Percentiles rank a stretch among this genome's conserved stretches.
These are phyloP conservation scores for Priceomyces medius DNA, from an alignment of 805 yeast species.

Conservation along the genomic window DNA sequence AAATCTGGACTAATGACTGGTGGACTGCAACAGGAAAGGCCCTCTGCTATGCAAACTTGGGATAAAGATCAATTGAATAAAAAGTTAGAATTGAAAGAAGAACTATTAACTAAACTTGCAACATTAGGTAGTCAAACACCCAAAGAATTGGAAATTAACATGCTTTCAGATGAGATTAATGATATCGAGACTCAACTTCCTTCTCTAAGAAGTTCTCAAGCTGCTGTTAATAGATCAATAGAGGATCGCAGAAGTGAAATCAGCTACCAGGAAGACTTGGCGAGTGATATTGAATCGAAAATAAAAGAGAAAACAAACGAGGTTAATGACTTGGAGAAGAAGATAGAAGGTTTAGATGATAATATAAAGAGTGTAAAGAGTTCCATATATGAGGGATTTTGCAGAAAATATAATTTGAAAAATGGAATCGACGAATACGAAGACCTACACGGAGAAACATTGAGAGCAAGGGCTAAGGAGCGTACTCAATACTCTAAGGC, in stretches of 20 bases:
- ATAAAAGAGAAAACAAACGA: conserved; percentile 14
- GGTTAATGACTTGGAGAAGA: conserved; percentile 14
- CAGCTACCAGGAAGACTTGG: conserved; percentile 40
- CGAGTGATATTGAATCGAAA: conserved; percentile 19
- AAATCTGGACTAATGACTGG: conserved; percentile 92
- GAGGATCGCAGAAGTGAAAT: conserved; percentile 51
- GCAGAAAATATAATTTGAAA: conserved; percentile 51
- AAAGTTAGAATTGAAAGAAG: conserved; percentile 51
- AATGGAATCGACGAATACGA: conserved; percentile 67
- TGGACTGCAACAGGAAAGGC: conserved; percentile 56
- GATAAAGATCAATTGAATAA: conserved; percentile 64
- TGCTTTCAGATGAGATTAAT: conserved; percentile 48
- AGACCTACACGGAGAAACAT: conserved; percentile 56
- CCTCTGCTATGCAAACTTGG: conserved; percentile 54
- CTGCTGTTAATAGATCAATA: conserved; percentile 44
- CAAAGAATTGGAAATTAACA: conserved; percentile 55
- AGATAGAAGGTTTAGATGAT: conserved; percentile 14
- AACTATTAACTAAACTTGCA: conserved; percentile 50
- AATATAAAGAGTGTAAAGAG: conserved; percentile 34
- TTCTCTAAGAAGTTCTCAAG: conserved; percentile 42
- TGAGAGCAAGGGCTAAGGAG: conserved; percentile 59
- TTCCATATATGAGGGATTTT: conserved; percentile 52
- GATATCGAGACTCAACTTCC: conserved; percentile 42
- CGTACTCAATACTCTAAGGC: conserved; percentile 61
- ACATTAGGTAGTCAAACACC: conserved; percentile 48